A percentile compares a stretch with the other conserved stretches of the same genome.
Conservation (phyloP, 140 eudicot genomes). For the Senecio squalidus region DNA sequence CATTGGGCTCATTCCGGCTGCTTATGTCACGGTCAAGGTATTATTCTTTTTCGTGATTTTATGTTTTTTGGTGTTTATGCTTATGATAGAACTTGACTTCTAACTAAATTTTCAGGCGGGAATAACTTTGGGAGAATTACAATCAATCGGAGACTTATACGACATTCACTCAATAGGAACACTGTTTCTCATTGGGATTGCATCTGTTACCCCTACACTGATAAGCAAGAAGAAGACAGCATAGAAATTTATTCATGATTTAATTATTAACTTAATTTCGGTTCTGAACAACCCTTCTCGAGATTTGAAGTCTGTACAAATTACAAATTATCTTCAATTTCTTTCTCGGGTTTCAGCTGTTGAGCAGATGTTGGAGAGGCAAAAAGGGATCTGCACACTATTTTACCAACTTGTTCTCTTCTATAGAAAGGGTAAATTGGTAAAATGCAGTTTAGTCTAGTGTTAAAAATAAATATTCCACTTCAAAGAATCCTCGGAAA, state of each 20-base stretch:
- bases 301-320: slow-evolving; percentile 21
- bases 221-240: slow-evolving; percentile 46
- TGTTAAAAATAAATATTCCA: not conserved
- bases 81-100: not conserved
- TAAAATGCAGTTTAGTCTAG: slow-evolving; percentile 10
- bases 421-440: slow-evolving; percentile 10
- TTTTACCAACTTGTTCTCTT: slow-evolving; percentile 13
- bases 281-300: not conserved
- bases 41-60: too few relatives aligned
- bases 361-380: slow-evolving; percentile 11
- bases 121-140: slow-evolving; percentile 74
- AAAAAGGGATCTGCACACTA: slow-evolving; percentile 3
- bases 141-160: slow-evolving; percentile 68
- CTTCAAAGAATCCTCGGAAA: slow-evolving; percentile 4
- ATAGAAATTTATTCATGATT: slow-evolving; percentile 11
- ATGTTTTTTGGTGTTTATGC: not conserved
- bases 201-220: slow-evolving; percentile 68
- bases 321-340: slow-evolving; percentile 13
- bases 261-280: not conserved
- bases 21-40: slow-evolving; percentile 78
- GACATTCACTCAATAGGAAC: slow-evolving; percentile 70
- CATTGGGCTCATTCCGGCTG: slow-evolving; percentile 76
- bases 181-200: slow-evolving; percentile 66
- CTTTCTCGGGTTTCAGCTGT: slow-evolving; percentile 8
- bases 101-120: slow-evolving; percentile 51